Evolutionary conservation across 2,329 filamentous ascomycete genomes (phyloP).

Genomic region (Penicillium brevicompactum): DNA sequence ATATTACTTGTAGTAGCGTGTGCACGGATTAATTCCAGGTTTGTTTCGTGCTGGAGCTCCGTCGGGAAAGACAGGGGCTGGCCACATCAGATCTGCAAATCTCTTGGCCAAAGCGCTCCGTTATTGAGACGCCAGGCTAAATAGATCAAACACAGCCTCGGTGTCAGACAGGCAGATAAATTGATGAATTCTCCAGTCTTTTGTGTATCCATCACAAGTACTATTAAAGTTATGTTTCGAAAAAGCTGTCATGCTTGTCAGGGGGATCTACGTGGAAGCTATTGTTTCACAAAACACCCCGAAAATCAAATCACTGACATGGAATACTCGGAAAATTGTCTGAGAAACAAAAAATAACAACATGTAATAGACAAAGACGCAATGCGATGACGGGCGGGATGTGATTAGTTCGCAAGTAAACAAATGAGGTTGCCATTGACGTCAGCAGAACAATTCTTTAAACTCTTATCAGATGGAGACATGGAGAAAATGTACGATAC

Average conservation of each 20-base stretch:
- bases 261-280: background rate
- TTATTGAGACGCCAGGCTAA: conserved; percentile 17
- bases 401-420: background rate
- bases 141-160: conserved; percentile 5
- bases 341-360: background rate
- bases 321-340: background rate
- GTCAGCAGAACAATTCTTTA: background rate
- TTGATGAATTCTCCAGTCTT: background rate
- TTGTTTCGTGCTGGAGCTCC: background rate
- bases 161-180: conserved; percentile 6
- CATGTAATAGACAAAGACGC: background rate
- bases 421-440: background rate
- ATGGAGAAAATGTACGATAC: background rate
- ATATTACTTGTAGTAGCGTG: background rate
- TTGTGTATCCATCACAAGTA: background rate
- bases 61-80: conserved; percentile 8
- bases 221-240: background rate
- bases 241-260: background rate
- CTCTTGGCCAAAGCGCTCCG: conserved; percentile 13
- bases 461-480: background rate
- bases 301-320: background rate
- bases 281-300: background rate
- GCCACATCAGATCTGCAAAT: conserved; percentile 7
- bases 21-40: background rate
- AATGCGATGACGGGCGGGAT: background rate